Conservation (phyloP, 495 filamentous ascomycete genomes). For the Aspergillus sparsus region DNA sequence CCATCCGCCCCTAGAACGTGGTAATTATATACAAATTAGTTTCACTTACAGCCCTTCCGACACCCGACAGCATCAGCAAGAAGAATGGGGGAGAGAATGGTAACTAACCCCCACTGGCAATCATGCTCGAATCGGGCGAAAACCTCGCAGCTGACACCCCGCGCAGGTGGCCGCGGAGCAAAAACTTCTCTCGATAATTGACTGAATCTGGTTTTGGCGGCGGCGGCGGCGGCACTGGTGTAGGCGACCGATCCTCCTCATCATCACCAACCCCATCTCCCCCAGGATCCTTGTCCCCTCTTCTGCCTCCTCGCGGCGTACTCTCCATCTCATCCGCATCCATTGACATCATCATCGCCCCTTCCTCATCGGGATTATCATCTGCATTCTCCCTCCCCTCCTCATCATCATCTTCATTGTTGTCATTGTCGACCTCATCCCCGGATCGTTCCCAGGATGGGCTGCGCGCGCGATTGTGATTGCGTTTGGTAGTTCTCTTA, state of each 20-base stretch:
- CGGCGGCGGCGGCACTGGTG: slow-evolving; percentile 41
- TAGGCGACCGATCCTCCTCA: slow-evolving; percentile 33
- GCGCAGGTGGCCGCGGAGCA: slow-evolving; percentile 72
- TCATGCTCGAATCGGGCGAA: slow-evolving; percentile 84
- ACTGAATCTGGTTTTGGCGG: slow-evolving; percentile 50
- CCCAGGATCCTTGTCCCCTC: not conserved
- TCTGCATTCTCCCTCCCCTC: slow-evolving; percentile 6
- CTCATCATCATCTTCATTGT: slow-evolving; percentile 12
- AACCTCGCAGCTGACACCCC: slow-evolving; percentile 86
- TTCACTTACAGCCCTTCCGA: not conserved
- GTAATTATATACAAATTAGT: too few species aligned
- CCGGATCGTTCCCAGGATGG: slow-evolving; percentile 26
- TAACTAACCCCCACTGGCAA: slow-evolving; percentile 77
- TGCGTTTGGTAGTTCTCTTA: too few species aligned
- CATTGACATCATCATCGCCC: slow-evolving; percentile 4
- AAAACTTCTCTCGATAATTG: slow-evolving; percentile 61
- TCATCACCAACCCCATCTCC: slow-evolving; percentile 14
- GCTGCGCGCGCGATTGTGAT: slow-evolving; percentile 27
- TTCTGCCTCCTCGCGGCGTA: not conserved
- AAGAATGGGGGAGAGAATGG: slow-evolving; percentile 3
- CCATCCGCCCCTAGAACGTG: slow-evolving; percentile 68
- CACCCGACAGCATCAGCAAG: not conserved
- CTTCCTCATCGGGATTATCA: slow-evolving; percentile 1
- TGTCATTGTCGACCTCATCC: slow-evolving; percentile 10
- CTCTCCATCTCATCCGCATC: slow-evolving; percentile 23